phyloP scores from a whole-genome alignment of 176 grass and related monocot species.

The Musa troglodytarum region DNA sequence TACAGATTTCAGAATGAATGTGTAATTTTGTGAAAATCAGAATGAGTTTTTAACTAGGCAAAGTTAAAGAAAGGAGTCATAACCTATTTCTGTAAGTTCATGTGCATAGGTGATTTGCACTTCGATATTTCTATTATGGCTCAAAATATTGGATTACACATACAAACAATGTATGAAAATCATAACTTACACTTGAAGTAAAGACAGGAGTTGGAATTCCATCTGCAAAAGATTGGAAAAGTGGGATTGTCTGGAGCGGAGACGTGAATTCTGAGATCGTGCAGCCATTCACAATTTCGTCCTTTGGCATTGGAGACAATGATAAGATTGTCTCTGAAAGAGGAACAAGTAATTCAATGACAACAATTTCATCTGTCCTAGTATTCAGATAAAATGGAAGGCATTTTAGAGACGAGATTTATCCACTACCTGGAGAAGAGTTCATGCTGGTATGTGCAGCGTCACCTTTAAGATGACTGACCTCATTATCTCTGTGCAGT shows the following conservation, averaged over 20 bases:
- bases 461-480: constrained; percentile 23
- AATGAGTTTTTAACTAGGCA: too few species aligned
- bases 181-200: constrained; percentile 78
- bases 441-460: constrained; percentile 21
- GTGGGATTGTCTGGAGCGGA: constrained; percentile 53
- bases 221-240: constrained; percentile 51
- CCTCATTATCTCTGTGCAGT: constrained; percentile 16
- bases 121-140: background rate
- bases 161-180: background rate
- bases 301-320: constrained; percentile 24
- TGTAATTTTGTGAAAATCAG: too few species aligned
- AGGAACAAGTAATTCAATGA: background rate
- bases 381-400: background rate
- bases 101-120: background rate
- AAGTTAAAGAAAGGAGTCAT: background rate
- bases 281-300: constrained; percentile 12
- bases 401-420: constrained; percentile 17
- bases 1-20: too few species aligned
- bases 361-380: background rate
- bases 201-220: constrained; percentile 74
- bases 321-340: constrained; percentile 26
- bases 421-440: constrained; percentile 32
- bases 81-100: background rate
- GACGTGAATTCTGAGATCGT: constrained; percentile 44
- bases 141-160: background rate